Base-by-base conservation (phyloP, 2,329 filamentous ascomycete genomes). In the Tothia fuscella region DNA sequence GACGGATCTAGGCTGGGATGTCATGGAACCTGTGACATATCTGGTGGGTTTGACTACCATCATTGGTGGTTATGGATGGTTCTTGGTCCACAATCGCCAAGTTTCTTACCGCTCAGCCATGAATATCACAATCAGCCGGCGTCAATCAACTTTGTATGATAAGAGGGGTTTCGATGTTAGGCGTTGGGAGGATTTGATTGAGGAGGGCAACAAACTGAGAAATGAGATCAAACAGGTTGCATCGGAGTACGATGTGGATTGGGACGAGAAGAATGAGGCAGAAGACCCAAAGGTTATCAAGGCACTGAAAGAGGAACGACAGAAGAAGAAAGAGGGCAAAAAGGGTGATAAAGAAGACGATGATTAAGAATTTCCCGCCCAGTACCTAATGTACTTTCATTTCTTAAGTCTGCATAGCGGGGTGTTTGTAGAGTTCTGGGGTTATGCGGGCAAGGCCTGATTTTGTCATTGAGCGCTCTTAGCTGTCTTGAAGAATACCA, bases 61-160 rank as follows among this genome's bases (percentile, higher is more conserved):
- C 53, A 93, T 94, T 66, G 80, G 80, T 6, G 88, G 86, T 50
- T 95, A 95, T 54, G 68, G 93, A 41, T 95, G 86, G 85, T 94
- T 95, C 58, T 66, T 94, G 10, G 93, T 88, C 62, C 84, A 94
- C 65, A 93, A 88, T 62, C 76, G 83, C 16, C 87, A 94, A 61
- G 78, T 93, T 9, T 84, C 77, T 49, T 94, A 94, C 66, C 80
- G 82, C 50, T 80, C 80, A 2, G 86, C 88, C 21, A 77, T 94
- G 64, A 88, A 93, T 57, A 72, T 93, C 41, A 94, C 88, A 5
- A 82, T 94, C 28, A 84, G 76, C 28, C 72, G 78, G 26, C 74
- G 87, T 4, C 87, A 93, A 60, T 72, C 74, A 42, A 76, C 78
- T 40, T 66, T 94, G 9, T 94, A 95, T 57, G 71, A 82, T 50